Conservation (phyloP, 2,329 filamentous ascomycete genomes). For the Sarocladium kiliense region DNA sequence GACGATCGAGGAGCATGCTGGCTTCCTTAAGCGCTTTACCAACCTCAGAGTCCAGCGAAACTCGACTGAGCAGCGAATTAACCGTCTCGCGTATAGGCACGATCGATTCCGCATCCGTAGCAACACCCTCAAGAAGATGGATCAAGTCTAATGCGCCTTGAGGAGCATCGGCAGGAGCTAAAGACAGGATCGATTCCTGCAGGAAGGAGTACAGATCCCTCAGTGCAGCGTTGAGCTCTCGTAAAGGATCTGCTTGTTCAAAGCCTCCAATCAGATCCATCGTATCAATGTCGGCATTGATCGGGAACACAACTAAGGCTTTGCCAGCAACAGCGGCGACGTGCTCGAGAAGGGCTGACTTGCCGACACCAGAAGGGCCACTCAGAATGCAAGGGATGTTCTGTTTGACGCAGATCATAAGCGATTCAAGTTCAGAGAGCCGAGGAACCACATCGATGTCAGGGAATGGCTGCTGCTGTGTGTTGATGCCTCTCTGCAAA, state of each 20-base stretch:
- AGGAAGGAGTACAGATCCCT: slow-evolving; percentile 46
- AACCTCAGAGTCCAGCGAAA: slow-evolving; percentile 41
- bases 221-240: slow-evolving; percentile 58
- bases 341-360: slow-evolving; percentile 73
- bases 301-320: slow-evolving; percentile 72
- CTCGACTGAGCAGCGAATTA: slow-evolving; percentile 31
- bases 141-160: slow-evolving; percentile 44
- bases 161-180: slow-evolving; percentile 42
- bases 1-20: slow-evolving; percentile 43
- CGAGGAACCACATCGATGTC: slow-evolving; percentile 46
- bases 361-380: slow-evolving; percentile 79
- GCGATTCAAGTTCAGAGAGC: slow-evolving; percentile 72
- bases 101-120: slow-evolving; percentile 33
- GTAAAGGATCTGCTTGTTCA: slow-evolving; percentile 82
- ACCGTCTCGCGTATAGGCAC: slow-evolving; percentile 32
- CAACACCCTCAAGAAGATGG: slow-evolving; percentile 39
- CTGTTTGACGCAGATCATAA: slow-evolving; percentile 82
- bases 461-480: slow-evolving; percentile 48
- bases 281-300: slow-evolving; percentile 93
- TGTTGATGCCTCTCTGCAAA: slow-evolving; percentile 53
- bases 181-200: slow-evolving; percentile 42
- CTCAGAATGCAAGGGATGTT: slow-evolving; percentile 86
- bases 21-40: slow-evolving; percentile 42
- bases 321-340: slow-evolving; percentile 76
- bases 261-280: slow-evolving; percentile 97